A percentile compares a stretch with the other conserved stretches of the same genome.
These are phyloP conservation scores for Trichophyton equinum DNA, from an alignment of 2,329 filamentous ascomycete species.

Conservation along the genomic window DNA sequence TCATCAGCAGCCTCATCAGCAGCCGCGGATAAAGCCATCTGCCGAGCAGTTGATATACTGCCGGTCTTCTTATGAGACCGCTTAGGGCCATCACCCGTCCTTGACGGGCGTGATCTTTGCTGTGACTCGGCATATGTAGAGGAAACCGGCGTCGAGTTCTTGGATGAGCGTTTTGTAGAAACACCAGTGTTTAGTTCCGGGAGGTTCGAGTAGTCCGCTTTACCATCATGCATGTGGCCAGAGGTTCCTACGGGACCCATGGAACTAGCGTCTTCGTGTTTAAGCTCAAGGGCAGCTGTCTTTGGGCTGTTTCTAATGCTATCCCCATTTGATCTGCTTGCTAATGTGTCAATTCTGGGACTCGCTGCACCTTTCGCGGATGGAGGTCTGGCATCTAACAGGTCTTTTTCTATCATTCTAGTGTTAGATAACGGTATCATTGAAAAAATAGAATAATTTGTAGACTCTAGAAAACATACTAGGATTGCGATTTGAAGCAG, in stretches of 20 bases:
- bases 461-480: conserved; percentile 25
- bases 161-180: conserved; percentile 17
- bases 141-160: conserved; percentile 21
- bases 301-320: conserved; percentile 18
- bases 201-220: background rate
- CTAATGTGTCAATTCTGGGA: conserved; percentile 8
- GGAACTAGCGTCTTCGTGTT: background rate
- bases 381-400: conserved; percentile 8
- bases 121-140: conserved; percentile 20
- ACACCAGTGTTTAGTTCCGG: conserved; percentile 3
- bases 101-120: conserved; percentile 12
- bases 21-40: conserved; percentile 15
- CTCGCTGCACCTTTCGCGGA: conserved; percentile 2
- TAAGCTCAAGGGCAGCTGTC: background rate
- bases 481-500: conserved; percentile 47
- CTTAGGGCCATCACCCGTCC: conserved; percentile 15
- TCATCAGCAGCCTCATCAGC: conserved; percentile 34
- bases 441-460: conserved; percentile 4
- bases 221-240: background rate
- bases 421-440: conserved; percentile 8
- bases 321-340: conserved; percentile 18
- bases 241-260: background rate
- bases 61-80: conserved; percentile 26
- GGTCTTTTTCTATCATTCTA: conserved; percentile 11
- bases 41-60: conserved; percentile 10